Evolutionary conservation across 352 stramenopile genomes (phyloP), one percentile per base, ranked within the genome.

Genomic region (Pythium monospermum): DNA sequence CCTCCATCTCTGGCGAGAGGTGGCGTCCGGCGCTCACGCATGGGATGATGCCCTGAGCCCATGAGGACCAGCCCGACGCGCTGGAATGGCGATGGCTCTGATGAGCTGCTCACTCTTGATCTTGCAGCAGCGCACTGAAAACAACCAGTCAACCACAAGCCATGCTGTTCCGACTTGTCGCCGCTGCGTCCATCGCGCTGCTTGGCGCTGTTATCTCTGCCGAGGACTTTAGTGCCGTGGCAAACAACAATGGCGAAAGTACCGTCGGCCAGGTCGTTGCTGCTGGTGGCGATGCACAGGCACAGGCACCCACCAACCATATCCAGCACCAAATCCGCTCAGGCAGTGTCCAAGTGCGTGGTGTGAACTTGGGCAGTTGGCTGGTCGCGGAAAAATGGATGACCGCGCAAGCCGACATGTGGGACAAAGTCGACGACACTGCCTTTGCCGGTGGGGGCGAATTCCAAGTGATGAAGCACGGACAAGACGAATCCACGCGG

Each of bases 381-480:
- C 58, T 73, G 42, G 53, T 73, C 4, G 53, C 51, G 5, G 61
- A 73, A 47, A 60, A 68, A 11, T 70, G 65, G 65, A 70, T 73
- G 54, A 73, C 49, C 25, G 22, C 27, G 12, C 43, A 54, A 12
- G 51, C 57, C 12, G 49, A 61, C n/a, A 60, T 73, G 4, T 73
- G 57, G 52, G 22, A 57, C 8, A 47, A 55, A 31, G 39, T 66
- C 2, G 21, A 46, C 10, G 42, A 10, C 15, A n/a, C n/a, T n/a
- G 38, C 51, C 6, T 37, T 39, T 10, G 37, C 27, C 13, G 37
- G 42, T 15, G 32, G 47, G 18, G 64, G 60, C 42, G 57, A 69
- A 49, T 61, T 51, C 35, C 25, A 49, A 16, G 57, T 55, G 15
- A 59, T 64, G 46, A 39, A 44, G 22, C 35, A 59, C 28, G 36